Evolutionary conservation across 2,329 filamentous ascomycete species (phyloP).

Genomic region (Colletotrichum filicis): DNA sequence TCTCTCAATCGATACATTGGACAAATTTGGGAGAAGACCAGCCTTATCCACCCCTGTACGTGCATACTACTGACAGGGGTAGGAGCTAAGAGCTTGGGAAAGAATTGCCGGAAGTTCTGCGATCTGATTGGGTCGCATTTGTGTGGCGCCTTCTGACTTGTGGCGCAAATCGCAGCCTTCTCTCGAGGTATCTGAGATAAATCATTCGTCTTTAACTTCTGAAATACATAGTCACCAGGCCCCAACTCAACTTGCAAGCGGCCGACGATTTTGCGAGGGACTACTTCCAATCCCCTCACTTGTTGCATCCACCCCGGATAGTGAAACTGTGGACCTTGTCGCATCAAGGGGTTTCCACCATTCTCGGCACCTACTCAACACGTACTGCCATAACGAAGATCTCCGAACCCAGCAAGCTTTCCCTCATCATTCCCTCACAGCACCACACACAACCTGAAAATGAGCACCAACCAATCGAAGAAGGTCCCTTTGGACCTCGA

Average conservation of each 20-base stretch:
- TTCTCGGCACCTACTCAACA: not conserved
- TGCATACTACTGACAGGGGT: slow-evolving; percentile 26
- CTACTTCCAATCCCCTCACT: not conserved
- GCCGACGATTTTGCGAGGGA: not conserved
- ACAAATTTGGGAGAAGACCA: slow-evolving; percentile 29
- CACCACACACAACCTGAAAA: not conserved
- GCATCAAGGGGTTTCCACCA: not conserved
- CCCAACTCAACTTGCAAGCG: not conserved
- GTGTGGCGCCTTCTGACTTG: not conserved
- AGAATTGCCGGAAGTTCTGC: slow-evolving; percentile 14
- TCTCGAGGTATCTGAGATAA: not conserved
- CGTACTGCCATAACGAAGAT: not conserved
- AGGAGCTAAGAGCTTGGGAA: slow-evolving; percentile 6
- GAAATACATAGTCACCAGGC: not conserved
- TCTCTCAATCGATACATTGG: slow-evolving; percentile 9
- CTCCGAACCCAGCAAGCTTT: not conserved
- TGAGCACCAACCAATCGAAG: slow-evolving; percentile 33
- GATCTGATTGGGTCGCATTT: slow-evolving; percentile 15
- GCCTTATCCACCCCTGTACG: slow-evolving; percentile 30
- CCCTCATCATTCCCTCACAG: not conserved
- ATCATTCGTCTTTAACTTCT: not conserved
- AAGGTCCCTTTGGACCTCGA: slow-evolving; percentile 79
- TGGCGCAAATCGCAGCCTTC: slow-evolving; percentile 26
- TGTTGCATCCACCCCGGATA: not conserved
- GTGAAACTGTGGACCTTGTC: not conserved